These are phyloP conservation scores for Urtica urens DNA, from an alignment of 306 rosid genomes.

Conservation along the genomic window DNA sequence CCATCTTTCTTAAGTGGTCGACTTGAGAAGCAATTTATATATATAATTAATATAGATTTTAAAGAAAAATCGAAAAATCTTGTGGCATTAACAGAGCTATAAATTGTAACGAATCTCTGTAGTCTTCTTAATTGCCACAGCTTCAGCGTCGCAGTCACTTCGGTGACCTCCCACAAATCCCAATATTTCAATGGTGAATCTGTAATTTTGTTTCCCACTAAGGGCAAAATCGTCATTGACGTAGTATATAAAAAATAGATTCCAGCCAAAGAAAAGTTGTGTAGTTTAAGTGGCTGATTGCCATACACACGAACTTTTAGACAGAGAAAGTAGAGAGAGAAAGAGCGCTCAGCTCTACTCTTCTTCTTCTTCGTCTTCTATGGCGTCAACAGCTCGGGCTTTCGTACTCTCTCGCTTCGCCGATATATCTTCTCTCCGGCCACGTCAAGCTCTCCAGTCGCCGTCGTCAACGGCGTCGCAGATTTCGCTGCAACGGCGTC, in stretches of 20 bases:
- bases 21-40: background rate
- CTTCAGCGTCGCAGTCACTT: background rate
- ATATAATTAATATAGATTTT: background rate
- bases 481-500: slow-evolving; percentile 19
- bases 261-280: background rate
- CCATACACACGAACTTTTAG: background rate
- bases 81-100: background rate
- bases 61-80: background rate
- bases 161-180: too few relatives aligned
- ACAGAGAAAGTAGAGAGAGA: slow-evolving; percentile 8
- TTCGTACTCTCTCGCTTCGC: slow-evolving; percentile 47
- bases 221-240: slow-evolving; percentile 3
- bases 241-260: slow-evolving; percentile 3
- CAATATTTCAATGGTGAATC: slow-evolving; percentile 11
- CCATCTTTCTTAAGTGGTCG: background rate
- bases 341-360: slow-evolving; percentile 14
- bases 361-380: slow-evolving; percentile 8
- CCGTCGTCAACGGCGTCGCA: slow-evolving; percentile 19
- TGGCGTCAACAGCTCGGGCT: slow-evolving; percentile 63
- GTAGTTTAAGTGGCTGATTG: slow-evolving; percentile 3
- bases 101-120: background rate
- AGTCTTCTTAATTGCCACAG: background rate
- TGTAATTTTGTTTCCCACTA: slow-evolving; percentile 7
- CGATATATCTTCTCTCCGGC: slow-evolving; percentile 30
- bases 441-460: slow-evolving; percentile 32